phyloP scores from a whole-genome alignment of 371 early-diverging fungal species.

The Mucor lusitanicus region DNA sequence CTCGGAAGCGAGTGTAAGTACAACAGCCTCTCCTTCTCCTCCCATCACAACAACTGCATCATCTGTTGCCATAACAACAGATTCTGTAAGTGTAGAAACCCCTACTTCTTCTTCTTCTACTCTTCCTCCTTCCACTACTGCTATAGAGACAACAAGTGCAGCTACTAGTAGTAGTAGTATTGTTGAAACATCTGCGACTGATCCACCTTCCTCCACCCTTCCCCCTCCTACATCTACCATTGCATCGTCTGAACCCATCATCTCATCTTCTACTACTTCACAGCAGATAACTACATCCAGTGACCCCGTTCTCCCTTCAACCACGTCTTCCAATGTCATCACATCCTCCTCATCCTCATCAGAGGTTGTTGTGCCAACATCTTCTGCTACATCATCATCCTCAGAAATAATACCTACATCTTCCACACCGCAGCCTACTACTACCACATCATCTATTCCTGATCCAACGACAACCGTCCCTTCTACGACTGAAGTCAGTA shows the following conservation, averaged over 20 bases:
- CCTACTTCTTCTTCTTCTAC: not conserved
- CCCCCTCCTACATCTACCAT: not conserved
- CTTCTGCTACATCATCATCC: not conserved
- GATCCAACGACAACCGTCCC: not conserved
- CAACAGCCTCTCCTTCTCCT: not conserved
- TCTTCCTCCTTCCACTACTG: not conserved
- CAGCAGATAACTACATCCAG: not conserved
- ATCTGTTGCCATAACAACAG: not conserved
- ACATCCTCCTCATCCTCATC: not conserved
- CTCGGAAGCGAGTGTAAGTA: not conserved
- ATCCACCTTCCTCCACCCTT: not conserved
- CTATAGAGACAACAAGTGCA: not conserved
- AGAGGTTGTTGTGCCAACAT: not conserved
- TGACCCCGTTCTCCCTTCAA: not conserved
- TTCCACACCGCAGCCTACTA: not conserved
- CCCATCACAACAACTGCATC: not conserved
- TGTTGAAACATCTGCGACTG: not conserved
- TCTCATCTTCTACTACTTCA: not conserved
- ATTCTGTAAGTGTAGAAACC: not conserved
- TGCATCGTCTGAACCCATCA: conserved; percentile 1
- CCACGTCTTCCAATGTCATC: not conserved
- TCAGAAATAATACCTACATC: not conserved
- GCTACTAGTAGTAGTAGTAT: not conserved
- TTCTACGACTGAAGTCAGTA: not conserved
- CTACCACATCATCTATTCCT: not conserved